A percentile compares a stretch with the other conserved stretches of the same genome.
Conservation (phyloP, 352 stramenopile genomes). For the Phytophthora palmivora region DNA sequence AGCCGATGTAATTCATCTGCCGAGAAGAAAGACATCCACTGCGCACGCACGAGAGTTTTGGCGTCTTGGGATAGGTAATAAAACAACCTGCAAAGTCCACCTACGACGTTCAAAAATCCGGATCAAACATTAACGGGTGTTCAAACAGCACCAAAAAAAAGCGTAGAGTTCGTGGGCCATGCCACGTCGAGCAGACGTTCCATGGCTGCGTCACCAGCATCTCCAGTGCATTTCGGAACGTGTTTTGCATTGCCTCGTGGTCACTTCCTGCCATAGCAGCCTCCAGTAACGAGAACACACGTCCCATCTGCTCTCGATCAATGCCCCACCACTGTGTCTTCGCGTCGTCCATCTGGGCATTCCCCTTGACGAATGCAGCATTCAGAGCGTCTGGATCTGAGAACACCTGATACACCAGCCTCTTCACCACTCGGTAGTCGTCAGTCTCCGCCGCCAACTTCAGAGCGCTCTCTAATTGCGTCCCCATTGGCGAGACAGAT, state of each 20-base stretch:
- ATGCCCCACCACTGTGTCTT: constrained; percentile 62
- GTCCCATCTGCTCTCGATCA: constrained; percentile 45
- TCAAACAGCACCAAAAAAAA: constrained; percentile 84
- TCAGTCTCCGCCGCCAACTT: constrained; percentile 42
- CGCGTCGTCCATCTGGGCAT: constrained; percentile 4
- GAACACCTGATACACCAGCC: constrained; percentile 75
- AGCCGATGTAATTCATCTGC: constrained; percentile 71
- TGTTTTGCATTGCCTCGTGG: constrained; percentile 68
- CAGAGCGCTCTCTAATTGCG: constrained; percentile 52
- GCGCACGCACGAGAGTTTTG: constrained; percentile 60
- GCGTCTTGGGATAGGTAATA: constrained; percentile 57
- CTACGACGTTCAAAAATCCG: constrained; percentile 74
- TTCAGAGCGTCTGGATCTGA: constrained; percentile 68
- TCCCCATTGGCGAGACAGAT: constrained; percentile 37
- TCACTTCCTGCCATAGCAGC: constrained; percentile 43
- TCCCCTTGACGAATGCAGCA: constrained; percentile 48
- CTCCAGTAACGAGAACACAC: constrained; percentile 58
- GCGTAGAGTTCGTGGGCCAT: constrained; percentile 44
- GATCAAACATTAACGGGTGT: constrained; percentile 78
- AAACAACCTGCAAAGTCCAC: constrained; percentile 74
- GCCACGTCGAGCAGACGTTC: constrained; percentile 81
- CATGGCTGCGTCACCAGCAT: constrained; percentile 75
- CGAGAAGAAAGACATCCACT: constrained; percentile 63
- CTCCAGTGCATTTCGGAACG: constrained; percentile 73
- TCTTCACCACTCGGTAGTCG: constrained; percentile 65